Percentiles rank a stretch among this genome's conserved stretches.
These are phyloP conservation scores for Tolypocladium amazonense DNA, from an alignment of 2,329 filamentous ascomycete species.

Conservation along the genomic window DNA sequence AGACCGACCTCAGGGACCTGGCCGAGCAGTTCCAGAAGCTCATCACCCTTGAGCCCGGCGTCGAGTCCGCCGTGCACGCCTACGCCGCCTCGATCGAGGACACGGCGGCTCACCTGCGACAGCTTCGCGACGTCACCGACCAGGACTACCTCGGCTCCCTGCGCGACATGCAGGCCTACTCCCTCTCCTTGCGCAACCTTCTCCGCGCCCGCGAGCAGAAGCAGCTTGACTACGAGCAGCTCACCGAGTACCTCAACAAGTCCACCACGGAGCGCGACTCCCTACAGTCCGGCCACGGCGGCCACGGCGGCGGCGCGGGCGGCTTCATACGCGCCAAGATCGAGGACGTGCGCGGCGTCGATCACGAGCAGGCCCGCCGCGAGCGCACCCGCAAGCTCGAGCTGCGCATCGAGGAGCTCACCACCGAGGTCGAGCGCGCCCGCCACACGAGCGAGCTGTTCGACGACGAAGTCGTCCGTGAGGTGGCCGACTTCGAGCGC, in stretches of 20 bases:
- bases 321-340: conserved; percentile 89
- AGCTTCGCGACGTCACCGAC: conserved; percentile 84
- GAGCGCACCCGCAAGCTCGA: conserved; percentile 86
- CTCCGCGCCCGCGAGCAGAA: conserved; percentile 94
- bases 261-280: conserved; percentile 77
- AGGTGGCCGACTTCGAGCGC: conserved; percentile 87
- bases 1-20: conserved; percentile 79
- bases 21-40: conserved; percentile 93
- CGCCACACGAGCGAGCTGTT: conserved; percentile 85
- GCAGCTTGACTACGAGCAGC: conserved; percentile 91
- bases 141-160: conserved; percentile 90
- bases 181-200: conserved; percentile 72
- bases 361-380: conserved; percentile 83
- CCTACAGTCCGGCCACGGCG: conserved; percentile 51
- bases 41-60: conserved; percentile 75
- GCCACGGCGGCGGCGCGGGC: conserved; percentile 55
- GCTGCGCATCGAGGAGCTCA: conserved; percentile 84
- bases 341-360: conserved; percentile 91
- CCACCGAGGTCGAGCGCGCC: conserved; percentile 76
- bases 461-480: conserved; percentile 89
- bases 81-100: conserved; percentile 84
- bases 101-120: conserved; percentile 65
- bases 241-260: conserved; percentile 92
- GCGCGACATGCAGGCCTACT: conserved; percentile 93
- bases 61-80: conserved; percentile 70